Evolutionary conservation across 208 protist species (phyloP).

Genomic region (Trypanosoma platydactyli): DNA sequence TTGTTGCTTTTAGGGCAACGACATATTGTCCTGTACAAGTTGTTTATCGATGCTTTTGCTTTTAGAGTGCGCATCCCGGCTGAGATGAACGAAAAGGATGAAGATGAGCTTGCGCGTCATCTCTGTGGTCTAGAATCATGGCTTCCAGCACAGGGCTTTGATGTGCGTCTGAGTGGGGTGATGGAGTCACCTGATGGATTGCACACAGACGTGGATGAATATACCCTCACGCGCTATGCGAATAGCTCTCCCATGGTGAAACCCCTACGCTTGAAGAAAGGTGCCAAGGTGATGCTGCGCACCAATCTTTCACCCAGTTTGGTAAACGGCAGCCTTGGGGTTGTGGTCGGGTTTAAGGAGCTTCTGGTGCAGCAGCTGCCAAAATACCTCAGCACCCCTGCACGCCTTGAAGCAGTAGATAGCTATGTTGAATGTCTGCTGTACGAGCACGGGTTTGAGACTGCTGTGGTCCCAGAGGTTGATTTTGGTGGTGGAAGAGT

Average conservation of each 20-base stretch:
- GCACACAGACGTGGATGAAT: slow-evolving; percentile 81
- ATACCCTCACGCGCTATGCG: slow-evolving; percentile 63
- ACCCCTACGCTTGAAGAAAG: slow-evolving; percentile 62
- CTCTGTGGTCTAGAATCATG: slow-evolving; percentile 25
- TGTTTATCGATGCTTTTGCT: slow-evolving; percentile 80
- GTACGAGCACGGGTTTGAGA: slow-evolving; percentile 61
- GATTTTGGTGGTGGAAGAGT: slow-evolving; percentile 68
- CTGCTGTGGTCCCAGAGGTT: slow-evolving; percentile 64
- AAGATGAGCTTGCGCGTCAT: slow-evolving; percentile 35
- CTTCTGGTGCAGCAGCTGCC: slow-evolving; percentile 47
- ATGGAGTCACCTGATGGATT: slow-evolving; percentile 56
- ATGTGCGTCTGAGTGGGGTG: slow-evolving; percentile 65
- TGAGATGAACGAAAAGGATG: slow-evolving; percentile 43
- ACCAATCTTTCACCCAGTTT: slow-evolving; percentile 67
- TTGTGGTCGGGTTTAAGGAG: slow-evolving; percentile 75
- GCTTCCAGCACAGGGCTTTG: slow-evolving; percentile 24
- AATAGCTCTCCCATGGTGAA: slow-evolving; percentile 43
- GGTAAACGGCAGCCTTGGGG: slow-evolving; percentile 87
- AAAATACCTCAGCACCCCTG: slow-evolving; percentile 36
- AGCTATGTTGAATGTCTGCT: slow-evolving; percentile 64
- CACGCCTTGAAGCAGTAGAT: slow-evolving; percentile 41
- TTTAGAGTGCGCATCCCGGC: slow-evolving; percentile 75
- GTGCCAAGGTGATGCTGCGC: slow-evolving; percentile 84
- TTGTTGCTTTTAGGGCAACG: slow-evolving; percentile 21
- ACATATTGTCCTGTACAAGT: slow-evolving; percentile 65